Conservation (phyloP, 768 basidiomycete genomes). For the Pholiota microspora region DNA sequence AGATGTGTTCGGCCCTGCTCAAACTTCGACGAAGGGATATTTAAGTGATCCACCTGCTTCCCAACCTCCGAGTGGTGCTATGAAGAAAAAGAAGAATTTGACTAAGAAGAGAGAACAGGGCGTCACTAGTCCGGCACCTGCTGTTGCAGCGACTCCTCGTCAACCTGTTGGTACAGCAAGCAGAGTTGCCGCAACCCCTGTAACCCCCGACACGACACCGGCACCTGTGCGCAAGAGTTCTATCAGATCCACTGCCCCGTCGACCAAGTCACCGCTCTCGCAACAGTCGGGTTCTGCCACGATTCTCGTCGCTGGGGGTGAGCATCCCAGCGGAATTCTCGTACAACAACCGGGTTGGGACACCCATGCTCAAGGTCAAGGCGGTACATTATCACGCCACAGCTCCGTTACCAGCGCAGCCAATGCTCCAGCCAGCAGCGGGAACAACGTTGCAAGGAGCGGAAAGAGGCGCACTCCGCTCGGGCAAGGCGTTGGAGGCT, state of each 20-base stretch:
- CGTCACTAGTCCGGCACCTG: neutral
- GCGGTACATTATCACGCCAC: slow-evolving; percentile 26
- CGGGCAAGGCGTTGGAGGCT: slow-evolving; percentile 19
- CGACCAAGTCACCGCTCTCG: slow-evolving; percentile 4
- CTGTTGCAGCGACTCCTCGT: neutral
- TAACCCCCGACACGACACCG: no score
- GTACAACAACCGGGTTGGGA: slow-evolving; percentile 21
- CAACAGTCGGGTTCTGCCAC: slow-evolving; percentile 10
- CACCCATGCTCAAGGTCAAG: slow-evolving; percentile 11
- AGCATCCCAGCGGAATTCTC: slow-evolving; percentile 21
- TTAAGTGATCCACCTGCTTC: slow-evolving; percentile 17
- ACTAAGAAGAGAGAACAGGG: slow-evolving; percentile 13
- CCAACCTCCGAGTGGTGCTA: neutral
- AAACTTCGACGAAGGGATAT: slow-evolving; percentile 9
- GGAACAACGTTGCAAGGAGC: neutral
- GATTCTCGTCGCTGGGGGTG: slow-evolving; percentile 20
- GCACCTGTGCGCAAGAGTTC: neutral
- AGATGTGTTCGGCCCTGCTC: neutral
- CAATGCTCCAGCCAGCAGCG: slow-evolving; percentile 23
- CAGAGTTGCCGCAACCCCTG: no score
- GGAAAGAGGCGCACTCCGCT: slow-evolving; percentile 13
- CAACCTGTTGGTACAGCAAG: neutral
- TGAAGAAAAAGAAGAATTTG: slow-evolving; percentile 19
- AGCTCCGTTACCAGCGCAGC: slow-evolving; percentile 30
- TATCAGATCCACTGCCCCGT: neutral